These are phyloP conservation scores for Giardia muris DNA, from an alignment of 208 protist genomes.

Conservation along the genomic window DNA sequence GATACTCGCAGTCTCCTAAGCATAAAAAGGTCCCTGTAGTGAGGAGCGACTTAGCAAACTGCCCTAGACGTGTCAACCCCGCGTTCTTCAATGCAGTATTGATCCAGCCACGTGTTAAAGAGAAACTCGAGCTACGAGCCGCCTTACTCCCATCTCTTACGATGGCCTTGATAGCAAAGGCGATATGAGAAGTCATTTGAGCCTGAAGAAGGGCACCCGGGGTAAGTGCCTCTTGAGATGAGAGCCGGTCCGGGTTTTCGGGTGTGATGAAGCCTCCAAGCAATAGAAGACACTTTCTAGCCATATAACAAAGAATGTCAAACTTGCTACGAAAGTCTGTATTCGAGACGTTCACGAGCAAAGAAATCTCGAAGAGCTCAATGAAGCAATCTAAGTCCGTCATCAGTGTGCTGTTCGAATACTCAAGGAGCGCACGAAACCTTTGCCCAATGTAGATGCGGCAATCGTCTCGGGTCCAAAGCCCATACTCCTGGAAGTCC, in stretches of 20 bases:
- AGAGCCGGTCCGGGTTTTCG: slow-evolving; percentile 78
- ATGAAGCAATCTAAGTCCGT: slow-evolving; percentile 45
- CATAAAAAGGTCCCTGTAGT: slow-evolving; percentile 60
- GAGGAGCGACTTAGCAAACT: slow-evolving; percentile 47
- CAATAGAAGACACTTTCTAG: not conserved
- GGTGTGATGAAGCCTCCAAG: slow-evolving; percentile 36
- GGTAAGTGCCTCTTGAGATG: slow-evolving; percentile 79
- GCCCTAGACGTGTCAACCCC: not conserved
- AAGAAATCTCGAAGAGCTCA: slow-evolving; percentile 48
- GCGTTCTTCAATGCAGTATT: not conserved
- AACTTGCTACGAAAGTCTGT: slow-evolving; percentile 63
- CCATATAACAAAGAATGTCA: slow-evolving; percentile 63
- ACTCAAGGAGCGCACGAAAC: slow-evolving; percentile 30
- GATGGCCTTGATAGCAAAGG: not conserved
- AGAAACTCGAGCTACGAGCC: not conserved
- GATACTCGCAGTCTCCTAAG: slow-evolving; percentile 57
- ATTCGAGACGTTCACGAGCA: slow-evolving; percentile 56
- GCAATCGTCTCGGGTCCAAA: slow-evolving; percentile 42
- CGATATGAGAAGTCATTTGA: slow-evolving; percentile 20
- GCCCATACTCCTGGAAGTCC: not conserved
- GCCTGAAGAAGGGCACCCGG: slow-evolving; percentile 64
- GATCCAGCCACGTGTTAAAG: not conserved
- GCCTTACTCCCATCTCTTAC: not conserved
- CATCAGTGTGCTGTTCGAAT: not conserved
- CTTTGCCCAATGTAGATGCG: slow-evolving; percentile 41